These are phyloP conservation scores for Auxenochlorella pyrenoidosa DNA, from an alignment of 139 green algal species.

Conservation along the genomic window DNA sequence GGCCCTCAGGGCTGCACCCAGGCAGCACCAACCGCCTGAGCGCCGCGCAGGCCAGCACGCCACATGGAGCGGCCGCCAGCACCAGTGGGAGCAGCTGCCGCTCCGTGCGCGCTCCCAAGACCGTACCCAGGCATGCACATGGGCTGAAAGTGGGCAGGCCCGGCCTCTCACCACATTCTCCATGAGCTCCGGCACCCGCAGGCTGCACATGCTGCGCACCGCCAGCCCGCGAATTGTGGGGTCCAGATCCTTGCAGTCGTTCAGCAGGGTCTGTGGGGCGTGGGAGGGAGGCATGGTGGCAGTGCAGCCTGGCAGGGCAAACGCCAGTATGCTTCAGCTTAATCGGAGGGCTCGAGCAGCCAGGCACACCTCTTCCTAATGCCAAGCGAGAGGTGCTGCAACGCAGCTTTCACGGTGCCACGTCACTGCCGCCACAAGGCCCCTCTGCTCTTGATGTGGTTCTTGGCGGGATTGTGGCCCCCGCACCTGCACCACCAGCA, in stretches of 20 bases:
- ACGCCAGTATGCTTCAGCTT: too few relatives aligned
- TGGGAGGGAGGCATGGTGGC: neutral
- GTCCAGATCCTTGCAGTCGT: slow-evolving; percentile 82
- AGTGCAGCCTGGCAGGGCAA: too few relatives aligned
- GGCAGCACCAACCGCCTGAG: too few relatives aligned
- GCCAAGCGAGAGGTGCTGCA: too few relatives aligned
- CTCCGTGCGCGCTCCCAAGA: too few relatives aligned
- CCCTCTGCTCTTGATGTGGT: neutral
- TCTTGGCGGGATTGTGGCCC: neutral
- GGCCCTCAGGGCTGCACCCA: too few relatives aligned
- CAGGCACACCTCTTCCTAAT: too few relatives aligned
- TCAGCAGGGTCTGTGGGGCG: slow-evolving; percentile 52
- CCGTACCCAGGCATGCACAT: neutral
- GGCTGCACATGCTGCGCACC: slow-evolving; percentile 88
- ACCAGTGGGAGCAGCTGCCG: too few relatives aligned
- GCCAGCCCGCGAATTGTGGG: slow-evolving; percentile 94
- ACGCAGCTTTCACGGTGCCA: neutral
- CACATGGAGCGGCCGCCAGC: too few relatives aligned
- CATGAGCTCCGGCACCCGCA: slow-evolving; percentile 93
- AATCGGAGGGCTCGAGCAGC: too few relatives aligned
- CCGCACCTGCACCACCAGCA: slow-evolving; percentile 51
- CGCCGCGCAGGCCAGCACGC: too few relatives aligned
- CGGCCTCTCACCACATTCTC: slow-evolving; percentile 95
- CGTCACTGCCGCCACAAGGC: too few relatives aligned
- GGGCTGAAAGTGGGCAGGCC: neutral